These are phyloP conservation scores for Echites panduratus DNA, from an alignment of 257 asterid species.

Conservation along the genomic window DNA sequence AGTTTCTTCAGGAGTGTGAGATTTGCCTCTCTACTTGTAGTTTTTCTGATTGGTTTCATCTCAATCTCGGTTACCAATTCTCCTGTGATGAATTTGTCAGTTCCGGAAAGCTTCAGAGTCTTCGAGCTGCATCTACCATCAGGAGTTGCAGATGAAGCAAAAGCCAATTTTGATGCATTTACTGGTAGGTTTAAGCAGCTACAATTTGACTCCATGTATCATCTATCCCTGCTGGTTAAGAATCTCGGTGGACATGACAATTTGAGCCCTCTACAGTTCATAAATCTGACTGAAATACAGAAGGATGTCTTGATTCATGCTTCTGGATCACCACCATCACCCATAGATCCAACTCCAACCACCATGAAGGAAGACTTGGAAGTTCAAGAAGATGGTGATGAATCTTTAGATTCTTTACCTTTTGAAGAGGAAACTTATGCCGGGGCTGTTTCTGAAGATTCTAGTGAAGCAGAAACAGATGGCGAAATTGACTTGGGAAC, in stretches of 20 bases:
- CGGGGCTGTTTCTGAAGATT: slow-evolving; percentile 24
- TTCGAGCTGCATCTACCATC: slow-evolving; percentile 30
- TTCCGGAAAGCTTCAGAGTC: slow-evolving; percentile 25
- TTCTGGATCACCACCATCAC: background rate
- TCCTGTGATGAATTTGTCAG: slow-evolving; percentile 30
- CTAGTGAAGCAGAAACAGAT: slow-evolving; percentile 19
- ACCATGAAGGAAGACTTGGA: slow-evolving; percentile 24
- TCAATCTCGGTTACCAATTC: slow-evolving; percentile 31
- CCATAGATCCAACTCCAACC: background rate
- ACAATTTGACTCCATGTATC: slow-evolving; percentile 28
- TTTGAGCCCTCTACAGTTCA: slow-evolving; percentile 34
- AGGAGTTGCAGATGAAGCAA: slow-evolving; percentile 23
- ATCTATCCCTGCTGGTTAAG: slow-evolving; percentile 28
- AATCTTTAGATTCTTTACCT: slow-evolving; percentile 2
- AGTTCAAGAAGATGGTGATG: slow-evolving; percentile 23
- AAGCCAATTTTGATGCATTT: slow-evolving; percentile 30
- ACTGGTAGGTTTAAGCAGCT: slow-evolving; percentile 31
- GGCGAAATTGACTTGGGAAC: slow-evolving; percentile 12
- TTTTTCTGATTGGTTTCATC: background rate
- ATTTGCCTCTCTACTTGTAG: slow-evolving; percentile 22
- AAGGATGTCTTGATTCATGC: slow-evolving; percentile 18
- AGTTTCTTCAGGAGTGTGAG: slow-evolving; percentile 27
- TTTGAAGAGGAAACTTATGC: slow-evolving; percentile 25
- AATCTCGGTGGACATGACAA: slow-evolving; percentile 28
- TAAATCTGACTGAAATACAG: slow-evolving; percentile 47